These are phyloP conservation scores for Carex parvula DNA, from an alignment of 176 grass and related monocot species.

Conservation along the genomic window DNA sequence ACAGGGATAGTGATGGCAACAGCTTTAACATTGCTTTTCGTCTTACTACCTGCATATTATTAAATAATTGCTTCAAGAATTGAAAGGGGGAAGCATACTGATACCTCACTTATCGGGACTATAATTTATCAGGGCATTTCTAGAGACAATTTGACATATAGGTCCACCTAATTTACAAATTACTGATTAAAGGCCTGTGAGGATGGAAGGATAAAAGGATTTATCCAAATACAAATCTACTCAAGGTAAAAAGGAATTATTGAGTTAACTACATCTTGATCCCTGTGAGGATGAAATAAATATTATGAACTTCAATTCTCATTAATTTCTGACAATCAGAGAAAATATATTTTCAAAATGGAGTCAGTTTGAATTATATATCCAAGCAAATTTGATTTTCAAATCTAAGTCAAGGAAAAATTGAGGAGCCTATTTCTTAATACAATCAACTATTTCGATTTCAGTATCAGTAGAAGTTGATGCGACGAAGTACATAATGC, in stretches of 20 bases:
- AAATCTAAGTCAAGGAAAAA: neutral
- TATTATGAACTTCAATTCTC: neutral
- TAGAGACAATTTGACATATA: neutral
- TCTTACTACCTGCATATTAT: constrained; percentile 26
- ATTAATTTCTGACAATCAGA: neutral
- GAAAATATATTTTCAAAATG: neutral
- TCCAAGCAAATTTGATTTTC: neutral
- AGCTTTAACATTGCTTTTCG: neutral
- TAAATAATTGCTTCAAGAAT: neutral
- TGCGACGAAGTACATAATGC: too few species aligned
- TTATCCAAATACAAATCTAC: too few species aligned
- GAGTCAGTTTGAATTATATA: neutral
- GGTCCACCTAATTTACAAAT: neutral
- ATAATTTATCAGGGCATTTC: neutral
- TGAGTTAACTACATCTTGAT: too few species aligned
- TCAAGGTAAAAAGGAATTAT: too few species aligned
- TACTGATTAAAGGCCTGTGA: neutral
- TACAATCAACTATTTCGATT: neutral
- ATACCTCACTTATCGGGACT: too few species aligned
- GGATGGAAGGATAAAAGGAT: too few species aligned
- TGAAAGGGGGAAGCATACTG: too few species aligned
- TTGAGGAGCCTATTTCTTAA: neutral
- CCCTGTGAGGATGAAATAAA: neutral
- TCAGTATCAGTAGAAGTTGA: neutral
- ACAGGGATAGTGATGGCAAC: neutral